A percentile compares a stretch with the other conserved stretches of the same genome.
These are phyloP conservation scores for Magnolia sinica DNA, from an alignment of 164 flowering plant species.

Conservation along the genomic window DNA sequence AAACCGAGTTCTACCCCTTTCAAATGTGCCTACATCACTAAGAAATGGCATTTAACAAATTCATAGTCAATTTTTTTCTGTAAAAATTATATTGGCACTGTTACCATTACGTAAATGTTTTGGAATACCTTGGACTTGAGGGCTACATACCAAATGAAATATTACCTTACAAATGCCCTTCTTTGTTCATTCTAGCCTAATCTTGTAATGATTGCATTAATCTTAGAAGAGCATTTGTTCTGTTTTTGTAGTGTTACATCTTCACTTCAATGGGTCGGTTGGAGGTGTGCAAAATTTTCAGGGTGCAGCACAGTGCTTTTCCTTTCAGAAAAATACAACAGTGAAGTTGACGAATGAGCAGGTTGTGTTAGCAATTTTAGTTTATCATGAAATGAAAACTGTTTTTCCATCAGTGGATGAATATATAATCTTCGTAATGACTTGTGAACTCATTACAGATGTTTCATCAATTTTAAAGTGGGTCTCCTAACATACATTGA, in stretches of 20 bases:
- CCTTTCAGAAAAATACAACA: conserved; percentile 53
- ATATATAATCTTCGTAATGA: background rate
- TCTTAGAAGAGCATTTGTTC: conserved; percentile 5
- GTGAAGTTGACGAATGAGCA: conserved; percentile 75
- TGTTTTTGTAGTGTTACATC: conserved; percentile 40
- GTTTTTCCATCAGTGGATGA: background rate
- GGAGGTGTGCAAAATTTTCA: conserved; percentile 36
- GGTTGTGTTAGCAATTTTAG: conserved; percentile 35
- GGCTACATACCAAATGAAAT: background rate
- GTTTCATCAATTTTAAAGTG: background rate
- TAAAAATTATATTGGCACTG: too few relatives aligned
- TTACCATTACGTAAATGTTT: too few relatives aligned
- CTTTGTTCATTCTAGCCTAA: background rate
- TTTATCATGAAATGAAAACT: background rate
- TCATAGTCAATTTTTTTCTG: too few relatives aligned
- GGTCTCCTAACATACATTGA: background rate
- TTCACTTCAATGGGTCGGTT: conserved; percentile 45
- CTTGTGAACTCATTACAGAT: background rate
- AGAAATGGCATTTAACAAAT: too few relatives aligned
- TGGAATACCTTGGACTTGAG: too few relatives aligned
- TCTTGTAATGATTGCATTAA: conserved; percentile 2
- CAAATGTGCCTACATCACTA: too few relatives aligned
- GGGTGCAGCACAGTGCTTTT: conserved; percentile 62
- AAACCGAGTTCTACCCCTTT: too few relatives aligned
- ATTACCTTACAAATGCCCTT: background rate